phyloP scores from a whole-genome alignment of 495 filamentous ascomycete species.

The Sporormia fimetaria region DNA sequence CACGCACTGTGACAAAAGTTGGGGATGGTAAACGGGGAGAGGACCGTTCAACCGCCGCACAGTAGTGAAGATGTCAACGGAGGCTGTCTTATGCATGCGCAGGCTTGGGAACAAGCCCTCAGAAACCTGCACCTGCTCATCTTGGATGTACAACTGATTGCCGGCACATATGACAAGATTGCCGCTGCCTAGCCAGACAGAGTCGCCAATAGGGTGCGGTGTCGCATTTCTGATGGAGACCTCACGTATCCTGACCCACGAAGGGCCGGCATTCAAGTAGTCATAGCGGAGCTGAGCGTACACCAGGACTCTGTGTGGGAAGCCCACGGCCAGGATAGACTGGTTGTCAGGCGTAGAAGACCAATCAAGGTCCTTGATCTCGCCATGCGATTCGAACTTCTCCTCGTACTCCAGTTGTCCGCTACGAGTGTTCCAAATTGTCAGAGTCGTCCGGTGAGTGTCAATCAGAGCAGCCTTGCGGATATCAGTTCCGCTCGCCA shows the following conservation, averaged over 20 bases:
- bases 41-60: constrained; percentile 76
- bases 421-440: constrained; percentile 83
- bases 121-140: constrained; percentile 55
- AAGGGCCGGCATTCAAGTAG: constrained; percentile 78
- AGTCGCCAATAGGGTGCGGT: constrained; percentile 86
- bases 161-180: constrained; percentile 79
- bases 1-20: constrained; percentile 82
- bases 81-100: constrained; percentile 43
- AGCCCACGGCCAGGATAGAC: constrained; percentile 84
- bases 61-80: constrained; percentile 62
- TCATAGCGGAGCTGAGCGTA: constrained; percentile 91
- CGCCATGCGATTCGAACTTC: constrained; percentile 58
- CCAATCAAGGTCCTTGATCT: constrained; percentile 85
- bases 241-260: constrained; percentile 77
- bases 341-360: constrained; percentile 85
- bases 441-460: constrained; percentile 57
- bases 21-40: constrained; percentile 85
- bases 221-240: constrained; percentile 72
- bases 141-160: constrained; percentile 84
- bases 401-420: constrained; percentile 72
- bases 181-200: constrained; percentile 76
- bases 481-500: constrained; percentile 77
- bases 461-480: constrained; percentile 81
- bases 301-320: constrained; percentile 70
- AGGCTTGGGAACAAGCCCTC: constrained; percentile 54